Conservation (phyloP, 331 rosid species). For the Quercus phellos region DNA sequence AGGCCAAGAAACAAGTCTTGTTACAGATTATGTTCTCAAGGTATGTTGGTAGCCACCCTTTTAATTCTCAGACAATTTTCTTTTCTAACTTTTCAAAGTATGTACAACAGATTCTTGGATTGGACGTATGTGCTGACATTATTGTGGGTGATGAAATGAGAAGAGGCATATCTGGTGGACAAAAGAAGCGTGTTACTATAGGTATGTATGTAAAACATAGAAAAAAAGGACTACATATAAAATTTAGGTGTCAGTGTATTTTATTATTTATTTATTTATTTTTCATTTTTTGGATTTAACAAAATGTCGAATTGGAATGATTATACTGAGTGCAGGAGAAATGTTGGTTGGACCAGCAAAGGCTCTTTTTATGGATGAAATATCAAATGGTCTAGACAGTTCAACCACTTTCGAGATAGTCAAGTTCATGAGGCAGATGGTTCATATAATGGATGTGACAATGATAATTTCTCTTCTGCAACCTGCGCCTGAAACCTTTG, state of each 20-base stretch:
- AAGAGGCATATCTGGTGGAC: conserved; percentile 70
- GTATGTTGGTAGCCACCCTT: conserved; percentile 25
- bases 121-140: conserved; percentile 53
- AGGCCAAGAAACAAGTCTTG: conserved; percentile 52
- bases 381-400: conserved; percentile 60
- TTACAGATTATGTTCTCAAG: conserved; percentile 60
- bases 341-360: conserved; percentile 65
- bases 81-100: conserved; percentile 14
- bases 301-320: not conserved
- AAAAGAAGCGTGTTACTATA: conserved; percentile 47
- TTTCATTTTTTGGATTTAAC: not conserved
- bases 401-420: conserved; percentile 60
- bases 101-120: conserved; percentile 47
- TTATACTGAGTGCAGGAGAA: conserved; percentile 43
- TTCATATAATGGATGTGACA: conserved; percentile 48
- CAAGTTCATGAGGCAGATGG: conserved; percentile 51
- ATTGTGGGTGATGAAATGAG: conserved; percentile 65
- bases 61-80: conserved; percentile 3
- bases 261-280: not conserved
- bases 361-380: conserved; percentile 58
- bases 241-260: not conserved
- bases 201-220: conserved; percentile 38
- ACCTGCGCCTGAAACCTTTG: conserved; percentile 58
- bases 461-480: conserved; percentile 53
- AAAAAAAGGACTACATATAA: not conserved